These are phyloP conservation scores for Salmacisia buchloeana DNA, from an alignment of 1,284 basidiomycete genomes.

Conservation along the genomic window DNA sequence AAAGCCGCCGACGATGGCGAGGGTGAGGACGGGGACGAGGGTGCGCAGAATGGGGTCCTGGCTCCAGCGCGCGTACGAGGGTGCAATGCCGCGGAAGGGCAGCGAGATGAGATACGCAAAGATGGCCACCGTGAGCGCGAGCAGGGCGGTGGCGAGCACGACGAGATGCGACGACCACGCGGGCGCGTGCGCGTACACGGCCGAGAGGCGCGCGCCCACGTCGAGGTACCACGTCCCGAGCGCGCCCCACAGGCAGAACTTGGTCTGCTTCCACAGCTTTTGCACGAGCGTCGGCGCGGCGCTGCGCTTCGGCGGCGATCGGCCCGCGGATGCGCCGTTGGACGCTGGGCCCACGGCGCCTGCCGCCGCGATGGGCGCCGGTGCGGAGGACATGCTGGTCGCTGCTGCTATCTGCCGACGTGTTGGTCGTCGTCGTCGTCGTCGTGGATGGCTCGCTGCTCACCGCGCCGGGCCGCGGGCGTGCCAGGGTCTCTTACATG, in stretches of 20 bases:
- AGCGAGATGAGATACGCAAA: conserved; percentile 23
- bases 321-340: no score
- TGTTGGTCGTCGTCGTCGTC: no score
- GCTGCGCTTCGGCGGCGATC: not conserved
- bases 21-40: conserved; percentile 21
- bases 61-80: conserved; percentile 24
- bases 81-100: conserved; percentile 17
- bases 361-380: no score
- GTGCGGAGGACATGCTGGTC: no score
- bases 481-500: no score
- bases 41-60: conserved; percentile 11
- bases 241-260: conserved; percentile 23
- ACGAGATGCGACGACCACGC: not conserved
- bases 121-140: conserved; percentile 17
- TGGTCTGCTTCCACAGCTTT: conserved; percentile 32
- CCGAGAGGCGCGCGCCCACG: conserved; percentile 17
- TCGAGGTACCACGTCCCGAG: conserved; percentile 22
- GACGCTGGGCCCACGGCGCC: no score
- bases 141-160: conserved; percentile 10
- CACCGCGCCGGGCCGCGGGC: no score
- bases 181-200: conserved; percentile 14
- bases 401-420: no score
- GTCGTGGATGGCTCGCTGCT: no score
- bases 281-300: not conserved
- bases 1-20: conserved; percentile 25